These are phyloP conservation scores for Mucuna pruriens DNA, from an alignment of 306 rosid species.

Conservation along the genomic window DNA sequence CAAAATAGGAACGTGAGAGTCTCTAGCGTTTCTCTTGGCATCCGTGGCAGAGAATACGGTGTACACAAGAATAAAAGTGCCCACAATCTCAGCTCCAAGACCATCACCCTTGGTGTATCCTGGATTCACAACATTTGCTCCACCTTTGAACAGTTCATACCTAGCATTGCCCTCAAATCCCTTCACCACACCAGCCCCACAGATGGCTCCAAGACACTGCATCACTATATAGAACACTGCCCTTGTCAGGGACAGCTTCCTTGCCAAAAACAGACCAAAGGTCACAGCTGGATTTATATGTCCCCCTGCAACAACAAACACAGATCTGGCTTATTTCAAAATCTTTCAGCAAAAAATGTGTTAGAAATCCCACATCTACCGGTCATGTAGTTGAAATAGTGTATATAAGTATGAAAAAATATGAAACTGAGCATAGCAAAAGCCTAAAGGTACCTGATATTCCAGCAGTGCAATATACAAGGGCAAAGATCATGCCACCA, in stretches of 20 bases:
- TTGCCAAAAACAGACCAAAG: constrained; percentile 81
- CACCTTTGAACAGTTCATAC: constrained; percentile 61
- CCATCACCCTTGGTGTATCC: constrained; percentile 94
- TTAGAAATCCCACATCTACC: background rate
- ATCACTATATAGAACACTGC: constrained; percentile 77
- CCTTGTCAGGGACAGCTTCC: constrained; percentile 82
- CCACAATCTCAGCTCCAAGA: constrained; percentile 88
- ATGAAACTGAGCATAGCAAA: background rate
- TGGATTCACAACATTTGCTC: constrained; percentile 63
- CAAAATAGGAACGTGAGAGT: constrained; percentile 93
- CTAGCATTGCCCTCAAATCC: constrained; percentile 56
- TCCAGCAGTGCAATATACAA: constrained; percentile 96
- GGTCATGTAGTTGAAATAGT: background rate
- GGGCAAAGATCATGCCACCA: constrained; percentile 96
- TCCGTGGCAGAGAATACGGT: constrained; percentile 96
- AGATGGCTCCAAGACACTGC: constrained; percentile 87
- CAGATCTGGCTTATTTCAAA: constrained; percentile 30
- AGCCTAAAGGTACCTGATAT: constrained; percentile 55
- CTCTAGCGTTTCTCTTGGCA: constrained; percentile 89
- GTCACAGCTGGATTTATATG: constrained; percentile 96
- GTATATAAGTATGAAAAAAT: too few relatives aligned
- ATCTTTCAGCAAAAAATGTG: background rate
- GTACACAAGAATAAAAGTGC: constrained; percentile 89
- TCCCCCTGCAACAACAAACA: constrained; percentile 61
- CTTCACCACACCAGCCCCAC: constrained; percentile 91